Conservation (phyloP, 306 rosid species). For the Quercus cerris region DNA sequence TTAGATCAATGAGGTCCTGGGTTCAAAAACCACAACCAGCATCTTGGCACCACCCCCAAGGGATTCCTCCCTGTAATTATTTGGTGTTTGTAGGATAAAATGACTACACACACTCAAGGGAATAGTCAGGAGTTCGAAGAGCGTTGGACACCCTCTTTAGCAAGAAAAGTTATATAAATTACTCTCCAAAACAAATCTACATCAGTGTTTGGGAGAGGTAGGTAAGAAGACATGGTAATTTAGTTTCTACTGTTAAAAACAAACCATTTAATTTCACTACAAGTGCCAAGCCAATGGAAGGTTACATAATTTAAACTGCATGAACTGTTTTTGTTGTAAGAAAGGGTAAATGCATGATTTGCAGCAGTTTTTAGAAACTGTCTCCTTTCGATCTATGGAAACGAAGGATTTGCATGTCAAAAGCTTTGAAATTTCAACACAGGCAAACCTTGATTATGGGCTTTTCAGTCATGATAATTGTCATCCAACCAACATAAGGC, state of each 20-base stretch:
- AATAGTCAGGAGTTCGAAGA: no score
- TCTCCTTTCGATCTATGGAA: neutral
- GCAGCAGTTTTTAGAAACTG: neutral
- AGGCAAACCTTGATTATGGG: constrained; percentile 71
- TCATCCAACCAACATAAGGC: constrained; percentile 68
- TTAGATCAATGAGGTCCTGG: no score
- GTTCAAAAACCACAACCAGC: no score
- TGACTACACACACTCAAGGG: no score
- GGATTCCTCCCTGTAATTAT: no score
- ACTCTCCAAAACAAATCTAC: no score
- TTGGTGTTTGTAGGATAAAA: no score
- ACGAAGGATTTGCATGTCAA: neutral
- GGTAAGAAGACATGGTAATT: constrained; percentile 20
- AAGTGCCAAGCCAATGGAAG: neutral
- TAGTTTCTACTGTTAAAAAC: neutral
- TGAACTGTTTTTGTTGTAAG: neutral
- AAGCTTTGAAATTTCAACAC: neutral
- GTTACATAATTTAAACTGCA: neutral
- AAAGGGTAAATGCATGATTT: neutral
- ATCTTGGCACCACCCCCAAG: no score
- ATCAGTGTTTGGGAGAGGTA: no score
- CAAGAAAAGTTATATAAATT: no score
- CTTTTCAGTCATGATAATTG: constrained; percentile 67
- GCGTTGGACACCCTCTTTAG: no score
- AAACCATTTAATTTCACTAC: neutral